phyloP scores from a whole-genome alignment of 2,329 filamentous ascomycete genomes.

The Aspergillus candidus region DNA sequence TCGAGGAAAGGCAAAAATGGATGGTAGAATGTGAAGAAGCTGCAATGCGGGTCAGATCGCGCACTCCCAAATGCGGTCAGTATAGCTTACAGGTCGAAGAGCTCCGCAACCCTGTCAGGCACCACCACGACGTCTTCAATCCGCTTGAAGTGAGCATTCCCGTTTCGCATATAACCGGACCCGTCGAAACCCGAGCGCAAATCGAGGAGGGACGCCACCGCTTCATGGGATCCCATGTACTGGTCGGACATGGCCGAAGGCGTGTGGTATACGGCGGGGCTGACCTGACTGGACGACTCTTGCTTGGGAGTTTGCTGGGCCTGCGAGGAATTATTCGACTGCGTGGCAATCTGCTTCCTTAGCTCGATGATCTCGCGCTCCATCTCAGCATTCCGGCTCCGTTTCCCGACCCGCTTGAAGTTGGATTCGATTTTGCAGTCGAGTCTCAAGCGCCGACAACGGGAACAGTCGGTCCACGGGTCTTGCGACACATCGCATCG shows the following conservation, averaged over 20 bases:
- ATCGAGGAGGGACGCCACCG: slow-evolving; percentile 46
- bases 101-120: slow-evolving; percentile 38
- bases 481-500: slow-evolving; percentile 62
- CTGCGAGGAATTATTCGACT: slow-evolving; percentile 14
- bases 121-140: slow-evolving; percentile 47
- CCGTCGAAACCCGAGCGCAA: slow-evolving; percentile 44
- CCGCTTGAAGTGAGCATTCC: slow-evolving; percentile 44
- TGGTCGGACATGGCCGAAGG: slow-evolving; percentile 36
- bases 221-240: slow-evolving; percentile 45
- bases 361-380: slow-evolving; percentile 52
- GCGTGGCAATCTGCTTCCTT: slow-evolving; percentile 41
- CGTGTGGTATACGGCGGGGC: slow-evolving; percentile 29
- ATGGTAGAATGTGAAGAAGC: slow-evolving; percentile 60
- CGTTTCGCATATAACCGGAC: slow-evolving; percentile 42
- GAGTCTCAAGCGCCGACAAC: slow-evolving; percentile 58
- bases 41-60: slow-evolving; percentile 31
- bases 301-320: slow-evolving; percentile 31
- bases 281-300: slow-evolving; percentile 32
- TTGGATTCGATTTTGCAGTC: slow-evolving; percentile 62
- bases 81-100: slow-evolving; percentile 41
- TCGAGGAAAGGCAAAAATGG: slow-evolving; percentile 60
- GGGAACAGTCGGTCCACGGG: slow-evolving; percentile 56
- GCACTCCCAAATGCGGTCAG: neutral
- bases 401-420: slow-evolving; percentile 63
- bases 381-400: slow-evolving; percentile 61